Evolutionary conservation across 768 basidiomycete species (phyloP), one percentile per base, ranked within the genome.

Genomic region (Aureoboletus auriporus): DNA sequence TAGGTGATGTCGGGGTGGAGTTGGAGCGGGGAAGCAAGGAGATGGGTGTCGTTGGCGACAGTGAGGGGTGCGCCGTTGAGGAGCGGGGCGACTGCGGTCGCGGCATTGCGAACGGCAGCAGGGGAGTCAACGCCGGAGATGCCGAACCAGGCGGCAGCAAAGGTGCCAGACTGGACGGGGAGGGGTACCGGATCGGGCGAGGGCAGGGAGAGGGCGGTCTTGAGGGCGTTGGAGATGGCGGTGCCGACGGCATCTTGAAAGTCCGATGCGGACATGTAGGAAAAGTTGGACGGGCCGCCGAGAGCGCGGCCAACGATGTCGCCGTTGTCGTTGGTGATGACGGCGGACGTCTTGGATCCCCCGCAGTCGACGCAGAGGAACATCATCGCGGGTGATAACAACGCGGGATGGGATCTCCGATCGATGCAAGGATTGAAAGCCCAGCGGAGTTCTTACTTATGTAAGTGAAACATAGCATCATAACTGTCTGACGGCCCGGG

Each of bases 291-390:
- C 1, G 89, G 86, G 2, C 89, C 89, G 8, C 82, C 82, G 14
- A 72, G 64, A 2, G 81, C 88, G 38, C 85, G 82, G 1, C 83
- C 84, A 38, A 89, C 49, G 56, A 90, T 76, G 5, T 69, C 66
- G 53, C 89, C 86, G 3, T 72, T 54, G 16, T 62, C 55, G 61
- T 83, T 74, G 51, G 75, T 74, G 64, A 94, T 79, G 50, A 79
- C 87, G 6, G 78, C 87, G 26, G 85, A 78, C 9, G 93, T 93
- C 71, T 94, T 95, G 38, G 89, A 89, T 17, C 89, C 92, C 28
- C 92, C 92, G 52, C 90, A 92, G 67, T 93, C 90, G 53, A 88
- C 84, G 60, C 85, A 91, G 54, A 93, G 82, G 61, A 79, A 69
- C 10, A 82, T 69, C 79, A 82, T 81, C 0, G 14, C 23, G 29